These are phyloP conservation scores for Naganishia randhawae DNA, from an alignment of 768 basidiomycete genomes.

Conservation along the genomic window DNA sequence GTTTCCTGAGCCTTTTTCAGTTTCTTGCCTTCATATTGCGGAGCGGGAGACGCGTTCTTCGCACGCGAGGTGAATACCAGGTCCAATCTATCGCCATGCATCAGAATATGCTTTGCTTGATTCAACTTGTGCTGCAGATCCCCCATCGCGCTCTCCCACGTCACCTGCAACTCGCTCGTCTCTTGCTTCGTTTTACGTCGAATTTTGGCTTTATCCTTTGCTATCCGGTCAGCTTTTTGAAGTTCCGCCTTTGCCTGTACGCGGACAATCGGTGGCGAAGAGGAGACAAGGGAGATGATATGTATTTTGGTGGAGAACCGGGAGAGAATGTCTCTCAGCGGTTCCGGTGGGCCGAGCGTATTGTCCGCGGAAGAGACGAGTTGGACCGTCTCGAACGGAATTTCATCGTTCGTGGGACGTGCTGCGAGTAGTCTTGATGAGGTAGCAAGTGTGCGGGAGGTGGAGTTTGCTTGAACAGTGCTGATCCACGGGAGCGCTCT, in stretches of 20 bases:
- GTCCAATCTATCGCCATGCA: constrained; percentile 42
- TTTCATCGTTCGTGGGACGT: constrained; percentile 29
- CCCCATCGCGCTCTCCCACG: constrained; percentile 44
- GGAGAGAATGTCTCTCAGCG: constrained; percentile 31
- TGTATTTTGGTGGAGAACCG: constrained; percentile 35
- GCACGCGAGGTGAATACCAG: constrained; percentile 39
- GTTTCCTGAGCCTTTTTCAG: constrained; percentile 34
- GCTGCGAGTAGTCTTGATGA: background rate
- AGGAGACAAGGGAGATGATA: constrained; percentile 38
- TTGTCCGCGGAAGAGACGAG: constrained; percentile 37
- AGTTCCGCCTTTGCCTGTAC: constrained; percentile 38
- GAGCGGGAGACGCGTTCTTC: constrained; percentile 20
- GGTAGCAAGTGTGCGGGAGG: background rate
- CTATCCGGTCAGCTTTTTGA: constrained; percentile 27
- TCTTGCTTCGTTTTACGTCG: constrained; percentile 34
- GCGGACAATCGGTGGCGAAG: constrained; percentile 40
- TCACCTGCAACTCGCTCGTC: constrained; percentile 45
- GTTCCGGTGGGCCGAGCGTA: constrained; percentile 34
- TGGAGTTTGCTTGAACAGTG: background rate
- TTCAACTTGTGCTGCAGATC: constrained; percentile 43
- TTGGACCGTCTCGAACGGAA: constrained; percentile 41
- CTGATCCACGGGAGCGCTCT: background rate
- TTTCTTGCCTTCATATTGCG: constrained; percentile 28
- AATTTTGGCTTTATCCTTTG: constrained; percentile 35
- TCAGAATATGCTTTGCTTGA: constrained; percentile 35